Evolutionary conservation across 2,329 filamentous ascomycete genomes (phyloP).

Genomic region (Fusarium sp.): DNA sequence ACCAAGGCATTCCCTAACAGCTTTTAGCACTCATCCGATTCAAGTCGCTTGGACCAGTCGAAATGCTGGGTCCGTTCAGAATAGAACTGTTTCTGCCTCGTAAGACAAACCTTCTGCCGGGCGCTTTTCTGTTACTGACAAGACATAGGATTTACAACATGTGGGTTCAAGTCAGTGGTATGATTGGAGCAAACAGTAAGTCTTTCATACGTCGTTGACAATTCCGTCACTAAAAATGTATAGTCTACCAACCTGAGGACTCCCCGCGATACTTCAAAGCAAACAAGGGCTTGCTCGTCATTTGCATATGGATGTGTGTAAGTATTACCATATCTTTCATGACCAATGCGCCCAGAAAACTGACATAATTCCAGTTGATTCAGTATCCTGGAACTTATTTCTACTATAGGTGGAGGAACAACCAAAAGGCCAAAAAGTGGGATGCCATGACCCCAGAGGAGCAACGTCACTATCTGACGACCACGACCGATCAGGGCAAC

Average conservation of each 20-base stretch:
- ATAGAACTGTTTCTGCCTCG: conserved; percentile 65
- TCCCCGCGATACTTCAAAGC: conserved; percentile 57
- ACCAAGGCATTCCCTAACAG: conserved; percentile 1
- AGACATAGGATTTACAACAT: conserved; percentile 68
- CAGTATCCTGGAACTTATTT: conserved; percentile 57
- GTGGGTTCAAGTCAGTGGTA: conserved; percentile 57
- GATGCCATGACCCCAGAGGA: conserved; percentile 58
- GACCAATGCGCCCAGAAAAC: fast-evolving
- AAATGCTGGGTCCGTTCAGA: conserved; percentile 71
- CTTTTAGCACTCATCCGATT: conserved; percentile 63
- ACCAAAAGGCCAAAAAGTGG: conserved; percentile 56
- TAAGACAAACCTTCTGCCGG: conserved; percentile 31
- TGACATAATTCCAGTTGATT: conserved; percentile 45
- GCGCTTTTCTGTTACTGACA: not conserved
- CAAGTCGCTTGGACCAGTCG: conserved; percentile 71
- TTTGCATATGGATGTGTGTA: conserved; percentile 17
- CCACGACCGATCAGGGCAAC: conserved; percentile 55
- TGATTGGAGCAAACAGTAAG: conserved; percentile 57
- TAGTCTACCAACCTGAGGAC: conserved; percentile 56
- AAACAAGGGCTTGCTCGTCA: conserved; percentile 47
- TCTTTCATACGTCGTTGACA: not conserved
- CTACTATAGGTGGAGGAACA: conserved; percentile 58
- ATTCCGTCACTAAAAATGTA: not conserved
- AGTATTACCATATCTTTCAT: fast-evolving
- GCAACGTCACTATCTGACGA: conserved; percentile 60